A percentile compares a stretch with the other conserved stretches of the same genome.
Evolutionary conservation across 768 basidiomycete genomes (phyloP).

Genomic region (Auricularia sp.): DNA sequence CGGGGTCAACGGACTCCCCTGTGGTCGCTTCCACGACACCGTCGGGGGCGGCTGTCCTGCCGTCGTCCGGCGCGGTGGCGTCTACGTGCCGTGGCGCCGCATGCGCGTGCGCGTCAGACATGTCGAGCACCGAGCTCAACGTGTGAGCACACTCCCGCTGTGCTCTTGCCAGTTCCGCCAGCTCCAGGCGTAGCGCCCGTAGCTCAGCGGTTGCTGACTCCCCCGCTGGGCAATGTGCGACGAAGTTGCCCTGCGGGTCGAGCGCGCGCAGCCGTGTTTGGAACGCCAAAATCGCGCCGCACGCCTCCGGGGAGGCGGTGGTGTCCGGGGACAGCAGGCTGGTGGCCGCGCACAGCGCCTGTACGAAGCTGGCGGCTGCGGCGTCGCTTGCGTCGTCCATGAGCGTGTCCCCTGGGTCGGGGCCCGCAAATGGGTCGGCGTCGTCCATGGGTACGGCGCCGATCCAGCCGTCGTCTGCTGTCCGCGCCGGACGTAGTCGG

Average conservation of each 20-base stretch:
- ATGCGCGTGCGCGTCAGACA: no score
- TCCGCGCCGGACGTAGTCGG: no score
- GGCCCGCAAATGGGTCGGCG: not conserved
- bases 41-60: no score
- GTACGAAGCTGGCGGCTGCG: not conserved
- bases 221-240: not conserved
- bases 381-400: not conserved
- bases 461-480: no score
- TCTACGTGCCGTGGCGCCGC: no score
- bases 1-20: no score
- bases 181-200: not conserved
- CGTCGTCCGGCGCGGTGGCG: no score
- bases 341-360: not conserved
- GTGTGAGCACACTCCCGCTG: not conserved
- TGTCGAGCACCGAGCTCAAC: no score
- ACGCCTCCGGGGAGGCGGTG: not conserved
- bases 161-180: not conserved
- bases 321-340: not conserved
- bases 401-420: not conserved
- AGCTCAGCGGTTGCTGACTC: not conserved
- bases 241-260: not conserved
- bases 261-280: not conserved
- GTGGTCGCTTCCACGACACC: no score
- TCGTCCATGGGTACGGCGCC: no score
- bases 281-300: not conserved